Conservation (phyloP, 805 yeast genomes). For the Wickerhamomyces kurtzmanii region DNA sequence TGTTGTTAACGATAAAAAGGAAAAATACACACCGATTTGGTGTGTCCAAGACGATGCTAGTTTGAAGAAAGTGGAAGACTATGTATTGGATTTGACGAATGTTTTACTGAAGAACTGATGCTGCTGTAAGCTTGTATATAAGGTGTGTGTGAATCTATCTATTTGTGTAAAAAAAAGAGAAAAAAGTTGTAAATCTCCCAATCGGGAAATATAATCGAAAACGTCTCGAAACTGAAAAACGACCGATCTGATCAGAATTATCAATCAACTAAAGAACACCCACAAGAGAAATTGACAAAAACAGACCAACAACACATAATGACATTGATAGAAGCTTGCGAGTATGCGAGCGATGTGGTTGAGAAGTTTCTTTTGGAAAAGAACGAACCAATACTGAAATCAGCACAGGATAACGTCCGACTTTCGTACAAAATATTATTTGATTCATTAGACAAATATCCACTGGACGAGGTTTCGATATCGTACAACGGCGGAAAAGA, state of each 20-base stretch:
- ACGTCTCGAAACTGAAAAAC: too few species aligned
- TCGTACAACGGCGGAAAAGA: constrained; percentile 97
- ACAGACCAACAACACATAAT: background rate
- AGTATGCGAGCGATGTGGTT: background rate
- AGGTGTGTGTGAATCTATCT: too few species aligned
- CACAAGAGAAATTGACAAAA: background rate
- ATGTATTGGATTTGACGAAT: background rate
- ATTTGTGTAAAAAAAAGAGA: too few species aligned
- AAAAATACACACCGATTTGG: constrained; percentile 2
- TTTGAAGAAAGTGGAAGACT: background rate
- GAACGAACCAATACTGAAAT: background rate
- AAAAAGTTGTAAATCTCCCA: too few species aligned
- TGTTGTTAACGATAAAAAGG: background rate
- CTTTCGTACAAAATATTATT: constrained; percentile 10
- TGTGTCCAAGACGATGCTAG: constrained; percentile 3
- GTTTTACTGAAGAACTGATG: too few species aligned
- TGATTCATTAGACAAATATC: constrained; percentile 12
- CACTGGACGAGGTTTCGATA: constrained; percentile 49
- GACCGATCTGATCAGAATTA: too few species aligned
- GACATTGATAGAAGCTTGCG: background rate
- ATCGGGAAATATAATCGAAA: too few species aligned
- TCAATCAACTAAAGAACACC: background rate
- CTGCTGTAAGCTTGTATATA: too few species aligned
- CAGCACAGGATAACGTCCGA: constrained; percentile 16
- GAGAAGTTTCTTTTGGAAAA: background rate